These are phyloP conservation scores for Leccinum obscurum DNA, from an alignment of 768 basidiomycete species.

Conservation along the genomic window DNA sequence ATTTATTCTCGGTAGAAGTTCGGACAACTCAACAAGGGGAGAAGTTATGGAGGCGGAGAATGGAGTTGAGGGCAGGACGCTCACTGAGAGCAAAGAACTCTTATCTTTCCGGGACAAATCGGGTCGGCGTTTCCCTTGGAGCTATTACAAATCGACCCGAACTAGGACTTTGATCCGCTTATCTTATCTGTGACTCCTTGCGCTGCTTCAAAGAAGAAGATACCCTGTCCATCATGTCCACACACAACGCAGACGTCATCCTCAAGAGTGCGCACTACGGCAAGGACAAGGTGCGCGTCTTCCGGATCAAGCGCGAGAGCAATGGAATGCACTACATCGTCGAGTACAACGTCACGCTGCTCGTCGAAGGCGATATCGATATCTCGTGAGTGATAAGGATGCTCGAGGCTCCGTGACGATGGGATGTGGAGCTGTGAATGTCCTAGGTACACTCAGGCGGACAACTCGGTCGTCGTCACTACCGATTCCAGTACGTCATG, in stretches of 20 bases:
- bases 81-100: too few relatives aligned
- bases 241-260: conserved; percentile 13
- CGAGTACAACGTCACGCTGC: conserved; percentile 79
- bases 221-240: conserved; percentile 28
- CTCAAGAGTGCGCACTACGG: conserved; percentile 70
- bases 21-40: neutral
- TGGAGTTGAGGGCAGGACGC: neutral
- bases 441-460: conserved; percentile 78
- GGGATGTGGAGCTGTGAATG: neutral
- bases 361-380: conserved; percentile 85
- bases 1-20: neutral
- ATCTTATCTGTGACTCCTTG: neutral
- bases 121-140: neutral
- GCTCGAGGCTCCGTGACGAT: neutral
- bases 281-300: conserved; percentile 86
- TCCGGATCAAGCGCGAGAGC: conserved; percentile 76
- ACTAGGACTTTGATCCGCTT: neutral
- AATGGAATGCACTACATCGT: conserved; percentile 65
- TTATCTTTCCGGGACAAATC: neutral
- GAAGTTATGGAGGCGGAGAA: neutral
- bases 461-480: conserved; percentile 86
- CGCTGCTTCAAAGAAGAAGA: neutral
- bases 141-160: neutral
- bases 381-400: conserved; percentile 48
- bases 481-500: conserved; percentile 80